Evolutionary conservation across 176 grass and related monocot species (phyloP).

Genomic region (Cymbopogon citratus): DNA sequence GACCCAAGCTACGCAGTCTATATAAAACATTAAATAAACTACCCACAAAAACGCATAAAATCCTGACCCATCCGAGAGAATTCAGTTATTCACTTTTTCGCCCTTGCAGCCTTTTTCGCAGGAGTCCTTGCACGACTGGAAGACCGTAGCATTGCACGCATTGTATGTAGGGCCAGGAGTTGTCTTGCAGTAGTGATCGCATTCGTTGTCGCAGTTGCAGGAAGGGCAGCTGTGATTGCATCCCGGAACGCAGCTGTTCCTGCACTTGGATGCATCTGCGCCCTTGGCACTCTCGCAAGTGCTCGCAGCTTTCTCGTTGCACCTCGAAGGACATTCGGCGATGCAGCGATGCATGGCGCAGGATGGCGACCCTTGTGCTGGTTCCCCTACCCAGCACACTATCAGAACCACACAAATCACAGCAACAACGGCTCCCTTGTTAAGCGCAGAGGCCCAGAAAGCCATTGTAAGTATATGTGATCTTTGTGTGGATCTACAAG

Average conservation of each 20-base stretch:
- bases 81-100: neutral
- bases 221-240: too few species aligned
- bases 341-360: neutral
- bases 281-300: too few species aligned
- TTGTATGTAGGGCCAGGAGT: too few species aligned
- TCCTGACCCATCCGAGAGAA: neutral
- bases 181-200: too few species aligned
- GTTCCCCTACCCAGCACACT: neutral
- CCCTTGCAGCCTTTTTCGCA: neutral
- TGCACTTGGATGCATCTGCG: too few species aligned
- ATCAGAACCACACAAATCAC: neutral
- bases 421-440: neutral
- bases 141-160: too few species aligned
- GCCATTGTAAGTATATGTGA: neutral
- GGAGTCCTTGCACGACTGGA: too few species aligned
- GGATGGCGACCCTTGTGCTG: neutral
- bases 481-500: neutral
- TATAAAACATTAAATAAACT: neutral
- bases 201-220: too few species aligned
- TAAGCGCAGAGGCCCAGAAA: neutral
- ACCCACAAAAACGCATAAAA: neutral
- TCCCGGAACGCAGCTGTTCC: too few species aligned
- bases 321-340: neutral
- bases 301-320: neutral
- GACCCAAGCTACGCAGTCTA: too few species aligned